Base-by-base conservation (phyloP, 164 flowering plant genomes). In the Berberis vulgaris region DNA sequence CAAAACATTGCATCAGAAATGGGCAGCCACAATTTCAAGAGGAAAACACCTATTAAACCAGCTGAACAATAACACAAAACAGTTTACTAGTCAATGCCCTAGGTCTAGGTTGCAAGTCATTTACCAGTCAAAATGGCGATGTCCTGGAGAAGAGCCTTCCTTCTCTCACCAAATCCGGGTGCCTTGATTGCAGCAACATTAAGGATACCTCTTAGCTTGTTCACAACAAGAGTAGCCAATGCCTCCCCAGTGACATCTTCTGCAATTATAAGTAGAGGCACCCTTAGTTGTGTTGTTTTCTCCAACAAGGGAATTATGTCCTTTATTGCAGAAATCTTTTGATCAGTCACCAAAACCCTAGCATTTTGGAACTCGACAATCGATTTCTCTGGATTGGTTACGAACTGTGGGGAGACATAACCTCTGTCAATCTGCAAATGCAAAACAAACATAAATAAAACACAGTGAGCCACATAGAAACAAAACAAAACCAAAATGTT, bases 351-450 rank as follows among this genome's bases (percentile, higher is more conserved):
- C 77, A 94, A 74, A 12, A 94, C 90, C 65, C 91, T 78, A 2
- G 97, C 96, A 79, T 91, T 91, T 74, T 94, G 97, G 73, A 94
- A 91, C 72, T 94, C 97, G 69, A 75, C 93, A 68, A 84, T 71
- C 68, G 84, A 52, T 56, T 94, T 94, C 81, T 94, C 99, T 7
- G 78, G 85, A 68, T 94, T 91, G 64, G 97, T 94, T 39, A 94
- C 94, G 76, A 94, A 94, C 13, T 94, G 97, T 1, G 99, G 99
- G n/a, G 99, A 94, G 66, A 91, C 84, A 60, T 91, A 94, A 55
- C 99, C 99, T 76, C 97, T 81, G 72, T 94, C 99, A 72, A 94
- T 89, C 97, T 94, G 87, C 62, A 68, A 66, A 53, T 5, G 12
- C 9, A 2, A 44, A 5, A 52, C 46, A 57, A 49, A 40, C 62